Evolutionary conservation across 73 alveolate species (phyloP).

Genomic region (Tetrahymena elliotti): DNA sequence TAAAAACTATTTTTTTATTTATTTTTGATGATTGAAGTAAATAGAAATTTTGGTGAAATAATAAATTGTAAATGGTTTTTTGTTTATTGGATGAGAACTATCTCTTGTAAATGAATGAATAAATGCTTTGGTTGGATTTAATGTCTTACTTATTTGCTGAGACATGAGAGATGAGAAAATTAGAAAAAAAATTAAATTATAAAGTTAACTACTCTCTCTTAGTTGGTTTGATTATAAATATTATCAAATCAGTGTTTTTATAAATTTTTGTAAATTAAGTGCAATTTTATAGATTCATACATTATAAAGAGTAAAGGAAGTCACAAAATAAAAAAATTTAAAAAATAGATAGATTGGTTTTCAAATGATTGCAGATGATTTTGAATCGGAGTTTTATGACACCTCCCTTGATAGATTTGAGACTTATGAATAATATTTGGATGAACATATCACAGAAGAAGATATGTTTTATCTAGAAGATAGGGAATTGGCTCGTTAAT

Average conservation of each 20-base stretch:
- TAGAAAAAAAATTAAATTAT: not conserved
- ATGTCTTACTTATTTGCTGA: no score
- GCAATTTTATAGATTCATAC: not conserved
- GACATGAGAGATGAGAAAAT: not conserved
- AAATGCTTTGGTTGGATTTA: no score
- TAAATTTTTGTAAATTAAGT: not conserved
- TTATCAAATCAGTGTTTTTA: not conserved
- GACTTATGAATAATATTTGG: conserved; percentile 85
- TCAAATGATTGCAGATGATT: conserved; percentile 40
- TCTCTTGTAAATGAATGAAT: no score
- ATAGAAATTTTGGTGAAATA: no score
- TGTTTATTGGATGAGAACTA: no score
- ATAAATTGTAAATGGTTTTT: no score
- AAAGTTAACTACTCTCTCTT: not conserved
- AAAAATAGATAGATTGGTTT: not conserved
- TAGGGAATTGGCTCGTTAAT: conserved; percentile 91
- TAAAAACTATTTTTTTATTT: no score
- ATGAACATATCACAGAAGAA: conserved; percentile 78
- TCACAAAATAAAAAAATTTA: not conserved
- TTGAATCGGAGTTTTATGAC: conserved; percentile 39
- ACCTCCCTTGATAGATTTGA: conserved; percentile 73
- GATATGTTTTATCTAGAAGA: conserved; percentile 92
- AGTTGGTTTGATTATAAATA: not conserved
- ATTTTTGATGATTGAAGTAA: no score
- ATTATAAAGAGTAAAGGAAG: not conserved